Evolutionary conservation across 352 stramenopile species (phyloP).

Genomic region (Phytopythium oedochilum): DNA sequence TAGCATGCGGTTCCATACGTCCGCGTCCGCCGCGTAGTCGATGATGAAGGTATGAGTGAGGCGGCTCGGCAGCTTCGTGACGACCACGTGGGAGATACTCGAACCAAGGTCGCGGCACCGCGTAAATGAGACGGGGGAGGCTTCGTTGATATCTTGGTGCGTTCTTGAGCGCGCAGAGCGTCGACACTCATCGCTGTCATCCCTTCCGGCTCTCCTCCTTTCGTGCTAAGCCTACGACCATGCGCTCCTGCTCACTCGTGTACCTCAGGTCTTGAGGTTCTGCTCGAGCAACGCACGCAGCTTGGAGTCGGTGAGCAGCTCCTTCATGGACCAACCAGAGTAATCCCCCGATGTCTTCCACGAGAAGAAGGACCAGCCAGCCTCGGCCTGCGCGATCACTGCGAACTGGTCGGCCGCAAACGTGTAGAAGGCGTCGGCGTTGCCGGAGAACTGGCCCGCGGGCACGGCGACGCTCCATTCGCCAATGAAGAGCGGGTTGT

Average conservation of each 20-base stretch:
- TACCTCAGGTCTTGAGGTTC: too few species aligned
- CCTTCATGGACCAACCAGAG: constrained; percentile 57
- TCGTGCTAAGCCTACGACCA: too few species aligned
- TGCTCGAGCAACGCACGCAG: not conserved
- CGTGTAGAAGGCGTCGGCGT: constrained; percentile 29
- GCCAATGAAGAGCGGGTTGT: constrained; percentile 50
- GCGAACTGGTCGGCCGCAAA: constrained; percentile 48
- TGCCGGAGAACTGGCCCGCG: constrained; percentile 40
- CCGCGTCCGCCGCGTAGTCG: constrained; percentile 12
- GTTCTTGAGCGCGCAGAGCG: too few species aligned
- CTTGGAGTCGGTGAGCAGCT: constrained; percentile 36
- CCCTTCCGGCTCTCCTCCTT: too few species aligned
- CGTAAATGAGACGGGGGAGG: too few species aligned
- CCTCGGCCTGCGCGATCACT: constrained; percentile 37
- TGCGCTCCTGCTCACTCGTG: too few species aligned
- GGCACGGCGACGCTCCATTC: constrained; percentile 53
- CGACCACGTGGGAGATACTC: constrained; percentile 22
- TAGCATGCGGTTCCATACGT: constrained; percentile 30
- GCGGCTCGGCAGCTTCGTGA: constrained; percentile 23
- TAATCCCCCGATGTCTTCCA: constrained; percentile 47
- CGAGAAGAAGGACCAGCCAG: constrained; percentile 61
- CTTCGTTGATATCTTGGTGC: too few species aligned
- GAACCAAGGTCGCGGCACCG: constrained; percentile 18
- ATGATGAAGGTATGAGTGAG: constrained; percentile 21
- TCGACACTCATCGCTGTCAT: too few species aligned